These are phyloP conservation scores for Elongisporangium anandrum DNA, from an alignment of 352 stramenopile species.

Conservation along the genomic window DNA sequence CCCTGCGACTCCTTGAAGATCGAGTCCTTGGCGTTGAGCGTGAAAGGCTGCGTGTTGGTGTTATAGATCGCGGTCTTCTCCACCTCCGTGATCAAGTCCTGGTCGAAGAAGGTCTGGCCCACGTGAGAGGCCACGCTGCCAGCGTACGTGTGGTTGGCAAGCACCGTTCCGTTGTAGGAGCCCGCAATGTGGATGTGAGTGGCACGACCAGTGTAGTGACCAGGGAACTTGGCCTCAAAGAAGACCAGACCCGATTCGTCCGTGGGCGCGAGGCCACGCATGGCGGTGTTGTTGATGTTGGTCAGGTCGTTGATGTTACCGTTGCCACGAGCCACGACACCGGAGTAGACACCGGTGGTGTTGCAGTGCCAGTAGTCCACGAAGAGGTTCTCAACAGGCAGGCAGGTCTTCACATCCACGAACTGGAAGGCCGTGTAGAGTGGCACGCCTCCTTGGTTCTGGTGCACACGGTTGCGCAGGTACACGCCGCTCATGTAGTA, in stretches of 20 bases:
- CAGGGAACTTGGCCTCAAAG: slow-evolving; percentile 15
- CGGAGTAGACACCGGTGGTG: slow-evolving; percentile 18
- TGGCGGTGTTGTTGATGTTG: slow-evolving; percentile 23
- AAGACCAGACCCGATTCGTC: slow-evolving; percentile 12
- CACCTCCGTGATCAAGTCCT: slow-evolving; percentile 17
- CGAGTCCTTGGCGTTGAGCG: slow-evolving; percentile 12
- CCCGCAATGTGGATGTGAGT: slow-evolving; percentile 22
- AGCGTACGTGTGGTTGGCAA: slow-evolving; percentile 22
- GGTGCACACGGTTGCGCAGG: slow-evolving; percentile 13
- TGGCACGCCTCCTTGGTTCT: slow-evolving; percentile 11
- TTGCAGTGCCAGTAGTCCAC: slow-evolving; percentile 27
- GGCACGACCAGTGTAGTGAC: slow-evolving; percentile 19
- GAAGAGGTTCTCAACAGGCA: slow-evolving; percentile 14
- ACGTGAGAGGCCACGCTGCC: slow-evolving; percentile 15
- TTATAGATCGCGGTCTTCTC: slow-evolving; percentile 15
- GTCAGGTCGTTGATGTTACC: slow-evolving; percentile 14
- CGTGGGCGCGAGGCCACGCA: slow-evolving; percentile 15
- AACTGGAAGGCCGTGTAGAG: slow-evolving; percentile 22
- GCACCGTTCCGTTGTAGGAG: slow-evolving; percentile 20
- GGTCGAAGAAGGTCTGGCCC: slow-evolving; percentile 18
- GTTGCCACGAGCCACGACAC: slow-evolving; percentile 17
- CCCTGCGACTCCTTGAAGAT: slow-evolving; percentile 13
- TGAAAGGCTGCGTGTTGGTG: slow-evolving; percentile 16
- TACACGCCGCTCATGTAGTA: slow-evolving; percentile 22
- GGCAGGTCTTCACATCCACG: slow-evolving; percentile 20